phyloP scores from a whole-genome alignment of 2,329 filamentous ascomycete species.

The Microascus cirrosus region DNA sequence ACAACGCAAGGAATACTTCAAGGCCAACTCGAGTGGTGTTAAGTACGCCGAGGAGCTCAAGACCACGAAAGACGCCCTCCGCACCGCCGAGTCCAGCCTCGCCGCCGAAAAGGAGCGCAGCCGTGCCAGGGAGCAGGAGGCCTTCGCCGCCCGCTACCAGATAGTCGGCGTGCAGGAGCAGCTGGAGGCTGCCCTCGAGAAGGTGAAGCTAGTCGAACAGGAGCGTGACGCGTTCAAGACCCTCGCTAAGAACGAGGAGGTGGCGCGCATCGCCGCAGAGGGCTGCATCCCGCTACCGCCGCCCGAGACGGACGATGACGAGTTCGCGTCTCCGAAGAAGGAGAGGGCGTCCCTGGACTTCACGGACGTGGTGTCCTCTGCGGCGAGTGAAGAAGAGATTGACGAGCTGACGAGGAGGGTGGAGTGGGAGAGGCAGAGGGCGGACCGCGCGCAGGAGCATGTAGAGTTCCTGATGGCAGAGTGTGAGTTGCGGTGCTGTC shows the following conservation, averaged over 20 bases:
- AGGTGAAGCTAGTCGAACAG: conserved; percentile 55
- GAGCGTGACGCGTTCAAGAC: conserved; percentile 66
- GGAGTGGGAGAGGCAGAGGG: conserved; percentile 50
- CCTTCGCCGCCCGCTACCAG: conserved; percentile 55
- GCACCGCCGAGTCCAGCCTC: conserved; percentile 45
- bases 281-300: conserved; percentile 56
- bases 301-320: conserved; percentile 40
- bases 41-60: conserved; percentile 69
- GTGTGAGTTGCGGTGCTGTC: conserved; percentile 57
- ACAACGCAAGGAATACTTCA: conserved; percentile 62
- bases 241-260: conserved; percentile 61
- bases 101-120: conserved; percentile 53
- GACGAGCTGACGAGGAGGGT: conserved; percentile 42
- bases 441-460: conserved; percentile 59
- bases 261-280: conserved; percentile 61
- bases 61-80: conserved; percentile 40
- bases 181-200: conserved; percentile 51
- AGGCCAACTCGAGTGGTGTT: conserved; percentile 56
- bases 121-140: conserved; percentile 54
- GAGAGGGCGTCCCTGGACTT: conserved; percentile 33
- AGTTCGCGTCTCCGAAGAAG: conserved; percentile 52
- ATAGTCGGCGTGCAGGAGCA: conserved; percentile 56
- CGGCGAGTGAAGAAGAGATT: conserved; percentile 44
- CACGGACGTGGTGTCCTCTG: conserved; percentile 41
- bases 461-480: conserved; percentile 69